These are phyloP conservation scores for Trichothecium roseum DNA, from an alignment of 2,329 filamentous ascomycete genomes.

Conservation along the genomic window DNA sequence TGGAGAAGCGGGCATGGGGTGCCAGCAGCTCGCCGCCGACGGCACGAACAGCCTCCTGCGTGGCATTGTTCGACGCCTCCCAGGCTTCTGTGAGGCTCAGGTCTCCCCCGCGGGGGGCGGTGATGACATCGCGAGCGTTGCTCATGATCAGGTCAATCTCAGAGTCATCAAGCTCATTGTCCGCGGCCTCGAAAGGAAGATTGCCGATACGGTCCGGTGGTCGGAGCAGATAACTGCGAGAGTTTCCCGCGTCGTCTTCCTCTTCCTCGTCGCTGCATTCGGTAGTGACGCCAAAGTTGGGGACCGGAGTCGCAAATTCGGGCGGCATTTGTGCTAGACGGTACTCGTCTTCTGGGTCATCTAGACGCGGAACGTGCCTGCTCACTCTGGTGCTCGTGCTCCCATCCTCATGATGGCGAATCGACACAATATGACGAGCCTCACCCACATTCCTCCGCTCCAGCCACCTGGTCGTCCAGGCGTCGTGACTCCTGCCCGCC, in stretches of 20 bases:
- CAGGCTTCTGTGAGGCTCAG: constrained; percentile 21
- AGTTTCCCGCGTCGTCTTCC: constrained; percentile 20
- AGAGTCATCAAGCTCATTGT: constrained; percentile 14
- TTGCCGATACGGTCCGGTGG: constrained; percentile 42
- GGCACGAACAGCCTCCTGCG: constrained; percentile 45
- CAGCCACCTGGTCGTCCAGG: too few species aligned
- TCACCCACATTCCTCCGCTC: too few species aligned
- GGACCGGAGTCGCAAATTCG: constrained; percentile 38
- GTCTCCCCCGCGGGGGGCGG: constrained; percentile 2
- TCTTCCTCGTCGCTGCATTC: constrained; percentile 52
- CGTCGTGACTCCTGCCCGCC: too few species aligned
- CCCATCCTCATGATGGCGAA: constrained; percentile 42
- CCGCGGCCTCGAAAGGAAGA: constrained; percentile 41
- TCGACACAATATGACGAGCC: constrained; percentile 32
- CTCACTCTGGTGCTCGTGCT: constrained; percentile 35
- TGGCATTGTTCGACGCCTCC: constrained; percentile 41
- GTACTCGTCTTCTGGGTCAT: constrained; percentile 33
- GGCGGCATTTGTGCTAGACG: constrained; percentile 44
- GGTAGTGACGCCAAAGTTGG: constrained; percentile 44
- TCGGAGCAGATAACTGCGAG: constrained; percentile 21
- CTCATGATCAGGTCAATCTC: constrained; percentile 8
- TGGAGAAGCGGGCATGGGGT: constrained; percentile 74
- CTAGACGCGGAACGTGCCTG: constrained; percentile 14
- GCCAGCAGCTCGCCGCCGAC: constrained; percentile 52
- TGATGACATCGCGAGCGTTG: constrained; percentile 4